phyloP scores from a whole-genome alignment of 306 rosid species.

The Trichosanthes cucumerina region DNA sequence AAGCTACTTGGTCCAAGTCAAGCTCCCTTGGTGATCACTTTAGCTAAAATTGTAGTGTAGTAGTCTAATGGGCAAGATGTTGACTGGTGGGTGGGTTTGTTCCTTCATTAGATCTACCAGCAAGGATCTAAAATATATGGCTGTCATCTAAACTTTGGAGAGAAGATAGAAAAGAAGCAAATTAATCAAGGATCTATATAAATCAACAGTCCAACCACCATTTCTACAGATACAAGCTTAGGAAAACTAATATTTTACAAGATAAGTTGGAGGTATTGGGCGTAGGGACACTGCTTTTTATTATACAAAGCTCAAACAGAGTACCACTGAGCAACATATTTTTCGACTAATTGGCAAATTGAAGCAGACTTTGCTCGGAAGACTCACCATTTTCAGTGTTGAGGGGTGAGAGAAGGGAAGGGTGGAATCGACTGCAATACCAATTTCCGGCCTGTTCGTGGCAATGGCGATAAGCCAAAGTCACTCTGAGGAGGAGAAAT shows the following conservation, averaged over 20 bases:
- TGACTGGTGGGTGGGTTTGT: neutral
- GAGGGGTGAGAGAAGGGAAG: slow-evolving; percentile 74
- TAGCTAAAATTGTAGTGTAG: neutral
- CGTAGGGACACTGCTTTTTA: slow-evolving; percentile 29
- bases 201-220: slow-evolving; percentile 10
- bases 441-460: slow-evolving; percentile 69
- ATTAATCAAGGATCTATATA: slow-evolving; percentile 5
- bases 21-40: neutral
- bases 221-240: slow-evolving; percentile 13
- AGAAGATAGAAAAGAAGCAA: neutral
- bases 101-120: neutral
- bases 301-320: slow-evolving; percentile 20
- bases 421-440: slow-evolving; percentile 77
- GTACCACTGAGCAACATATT: slow-evolving; percentile 21
- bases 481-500: slow-evolving; percentile 59
- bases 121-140: neutral
- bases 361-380: slow-evolving; percentile 6
- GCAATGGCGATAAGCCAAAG: slow-evolving; percentile 45
- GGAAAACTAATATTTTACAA: slow-evolving; percentile 29
- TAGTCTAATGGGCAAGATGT: neutral
- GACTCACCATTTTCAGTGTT: slow-evolving; percentile 28
- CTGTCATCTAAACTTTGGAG: neutral
- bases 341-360: slow-evolving; percentile 14
- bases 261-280: slow-evolving; percentile 28
- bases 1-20: neutral